Base-by-base conservation (phyloP, 306 rosid genomes). In the Dryas alaskensis region DNA sequence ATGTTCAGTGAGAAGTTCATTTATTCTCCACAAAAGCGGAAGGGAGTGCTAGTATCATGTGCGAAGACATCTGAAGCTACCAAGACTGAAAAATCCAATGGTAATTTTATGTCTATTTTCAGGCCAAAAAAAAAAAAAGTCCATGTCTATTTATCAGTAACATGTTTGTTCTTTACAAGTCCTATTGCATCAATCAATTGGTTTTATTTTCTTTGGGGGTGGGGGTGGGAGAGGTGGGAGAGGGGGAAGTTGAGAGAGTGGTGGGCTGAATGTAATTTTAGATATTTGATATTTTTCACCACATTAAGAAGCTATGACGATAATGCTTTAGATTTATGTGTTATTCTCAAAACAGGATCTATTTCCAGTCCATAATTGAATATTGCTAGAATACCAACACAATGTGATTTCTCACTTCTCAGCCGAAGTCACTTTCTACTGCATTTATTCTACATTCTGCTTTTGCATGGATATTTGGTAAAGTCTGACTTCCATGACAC, bases 61-160 rank as follows among this genome's bases (percentile, higher is more conserved):
- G 76, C 78, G 72, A 88, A 95, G 81, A 50, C 90, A 71, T 76
- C 91, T 16, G 98, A 92, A 61, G 79, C 88, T 67, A 48, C 80
- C 67, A 83, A 79, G 76, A 64, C 81, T 69, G 70, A 81, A 51
- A 84, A 84, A 43, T 84, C 92, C 55, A 83, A 83, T 43, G 97
- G 99, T 95, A 70, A 69, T 87, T 52, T 78, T 46, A 72, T 59
- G 69, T 63, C 25, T 50, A 3, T 69, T 52, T 5, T 58, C 43
- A 61, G 27, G 43, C 3, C 51, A 17, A 67, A n/a, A 40, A 48
- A 19, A 19, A 19, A 66, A 8, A 37, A 17, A 17, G 53, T 65
- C 4, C 37, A 31, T 31, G 8, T 45, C 65, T 51, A 49, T 17
- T 57, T 17, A 52, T 49, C 19, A 67, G 16, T 67, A 10, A 10